Evolutionary conservation across 768 basidiomycete species (phyloP).

Genomic region (Leccinum arenicola): DNA sequence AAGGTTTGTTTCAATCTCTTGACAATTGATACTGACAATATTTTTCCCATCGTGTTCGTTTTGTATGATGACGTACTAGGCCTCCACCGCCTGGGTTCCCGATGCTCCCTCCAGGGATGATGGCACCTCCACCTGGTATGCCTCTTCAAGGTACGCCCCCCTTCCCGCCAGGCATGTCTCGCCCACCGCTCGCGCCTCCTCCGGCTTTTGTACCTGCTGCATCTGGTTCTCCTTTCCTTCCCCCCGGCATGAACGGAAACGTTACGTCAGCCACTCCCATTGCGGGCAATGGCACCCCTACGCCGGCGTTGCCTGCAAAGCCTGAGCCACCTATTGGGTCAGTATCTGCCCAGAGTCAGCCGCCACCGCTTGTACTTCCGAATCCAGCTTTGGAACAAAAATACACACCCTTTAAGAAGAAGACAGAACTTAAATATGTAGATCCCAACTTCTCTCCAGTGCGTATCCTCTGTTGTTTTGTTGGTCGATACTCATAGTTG

Average conservation of each 20-base stretch:
- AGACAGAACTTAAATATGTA: slow-evolving; percentile 66
- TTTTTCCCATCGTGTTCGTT: slow-evolving; percentile 3
- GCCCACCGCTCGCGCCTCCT: slow-evolving; percentile 32
- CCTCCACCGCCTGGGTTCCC: slow-evolving; percentile 56
- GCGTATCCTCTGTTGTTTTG: slow-evolving; percentile 23
- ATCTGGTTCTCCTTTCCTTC: slow-evolving; percentile 30
- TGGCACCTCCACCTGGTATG: slow-evolving; percentile 32
- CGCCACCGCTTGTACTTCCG: slow-evolving; percentile 44
- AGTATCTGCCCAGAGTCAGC: slow-evolving; percentile 23
- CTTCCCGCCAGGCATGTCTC: slow-evolving; percentile 36
- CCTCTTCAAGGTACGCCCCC: slow-evolving; percentile 38
- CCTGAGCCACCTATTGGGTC: slow-evolving; percentile 19
- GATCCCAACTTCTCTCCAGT: slow-evolving; percentile 83
- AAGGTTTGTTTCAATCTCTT: slow-evolving; percentile 14
- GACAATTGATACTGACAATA: slow-evolving; percentile 19
- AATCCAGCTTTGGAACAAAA: slow-evolving; percentile 58
- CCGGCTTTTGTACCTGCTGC: slow-evolving; percentile 38
- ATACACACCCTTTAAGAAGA: slow-evolving; percentile 74
- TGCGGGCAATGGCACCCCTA: slow-evolving; percentile 27
- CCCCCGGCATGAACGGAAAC: slow-evolving; percentile 23
- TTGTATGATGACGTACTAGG: slow-evolving; percentile 27
- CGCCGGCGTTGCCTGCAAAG: slow-evolving; percentile 8
- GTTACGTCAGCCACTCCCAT: slow-evolving; percentile 14
- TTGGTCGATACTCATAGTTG: neutral
- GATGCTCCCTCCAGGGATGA: slow-evolving; percentile 43